Base-by-base conservation (phyloP, 2,329 filamentous ascomycete species). In the Paramyrothecium sp. region DNA sequence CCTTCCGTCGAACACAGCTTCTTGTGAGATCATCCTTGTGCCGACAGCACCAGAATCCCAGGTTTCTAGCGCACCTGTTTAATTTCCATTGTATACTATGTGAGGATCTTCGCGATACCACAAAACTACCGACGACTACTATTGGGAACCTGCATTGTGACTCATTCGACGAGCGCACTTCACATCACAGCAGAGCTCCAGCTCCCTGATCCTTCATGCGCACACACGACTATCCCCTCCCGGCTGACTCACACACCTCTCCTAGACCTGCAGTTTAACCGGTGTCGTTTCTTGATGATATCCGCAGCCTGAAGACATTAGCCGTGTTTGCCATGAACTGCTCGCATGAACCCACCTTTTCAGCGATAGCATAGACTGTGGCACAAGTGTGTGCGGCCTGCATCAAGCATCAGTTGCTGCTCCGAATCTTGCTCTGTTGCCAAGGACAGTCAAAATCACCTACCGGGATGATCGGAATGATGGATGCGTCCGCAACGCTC, bases 401-500 rank as follows among this genome's bases (percentile, higher is more conserved):
- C 33, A 19, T 26, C 26, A 30, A 23, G 22, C 34, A 19, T 30
- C 3, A 17, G 33, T 53, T 41, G 26, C 26, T 23, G 26, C 10
- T 51, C 22, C 34, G 34, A 30, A 54, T 17, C 19, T 38, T 12
- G 19, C 47, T 49, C n/a, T n/a, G n/a, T n/a, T n/a, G n/a, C n/a
- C 12, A 49, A 10, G 22, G 20, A 13, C 19, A 10, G 5, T 7
- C n/a, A 12, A 44, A 22, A n/a, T 26, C 10, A 59, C 57, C 8
- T 53, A 61, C 59, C n/a, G 59, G 59, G 33, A 61, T 34, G 51
- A 59, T 59, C 10, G 60, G 60, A 47, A 61, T 60, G 44, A 61
- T 58, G 22, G 56, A 58, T 20, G 62, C 60, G 41, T 65, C 62
- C 4, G 61, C 63, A n/a, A 64, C 55, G n/a, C 63, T 58, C 49